Conservation (phyloP, 2,329 filamentous ascomycete species). For the Fusarium subtropicale region DNA sequence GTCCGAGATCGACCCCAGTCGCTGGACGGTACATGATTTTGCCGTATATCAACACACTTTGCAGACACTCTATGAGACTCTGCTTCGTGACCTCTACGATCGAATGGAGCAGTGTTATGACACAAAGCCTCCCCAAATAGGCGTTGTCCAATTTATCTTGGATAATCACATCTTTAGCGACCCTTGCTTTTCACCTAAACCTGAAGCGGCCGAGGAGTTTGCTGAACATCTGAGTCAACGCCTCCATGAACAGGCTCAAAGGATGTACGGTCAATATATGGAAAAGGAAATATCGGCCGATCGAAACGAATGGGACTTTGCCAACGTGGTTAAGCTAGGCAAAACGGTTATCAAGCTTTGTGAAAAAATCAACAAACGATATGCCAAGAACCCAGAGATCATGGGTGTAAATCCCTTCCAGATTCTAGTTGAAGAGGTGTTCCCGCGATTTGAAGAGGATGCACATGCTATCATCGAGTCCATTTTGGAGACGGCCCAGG, state of each 20-base stretch:
- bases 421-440: constrained; percentile 83
- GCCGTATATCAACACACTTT: constrained; percentile 80
- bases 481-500: constrained; percentile 79
- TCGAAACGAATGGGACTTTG: constrained; percentile 89
- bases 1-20: constrained; percentile 66
- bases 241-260: constrained; percentile 77
- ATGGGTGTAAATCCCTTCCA: constrained; percentile 76
- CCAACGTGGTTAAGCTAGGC: constrained; percentile 88
- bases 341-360: constrained; percentile 87
- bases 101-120: constrained; percentile 91
- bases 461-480: constrained; percentile 84
- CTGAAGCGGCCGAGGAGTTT: constrained; percentile 79
- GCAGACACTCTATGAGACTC: constrained; percentile 78
- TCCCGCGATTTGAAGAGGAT: constrained; percentile 92
- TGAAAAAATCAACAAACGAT: constrained; percentile 91
- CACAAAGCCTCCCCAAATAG: constrained; percentile 83
- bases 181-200: constrained; percentile 75
- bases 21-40: constrained; percentile 77
- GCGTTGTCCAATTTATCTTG: constrained; percentile 81
- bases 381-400: constrained; percentile 86
- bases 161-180: constrained; percentile 86
- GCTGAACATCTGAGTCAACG: constrained; percentile 77
- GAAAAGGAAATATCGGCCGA: constrained; percentile 82
- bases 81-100: constrained; percentile 88
- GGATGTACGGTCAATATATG: constrained; percentile 83